These are phyloP conservation scores for Cyberlindnera maritima DNA, from an alignment of 805 yeast species.

Conservation along the genomic window DNA sequence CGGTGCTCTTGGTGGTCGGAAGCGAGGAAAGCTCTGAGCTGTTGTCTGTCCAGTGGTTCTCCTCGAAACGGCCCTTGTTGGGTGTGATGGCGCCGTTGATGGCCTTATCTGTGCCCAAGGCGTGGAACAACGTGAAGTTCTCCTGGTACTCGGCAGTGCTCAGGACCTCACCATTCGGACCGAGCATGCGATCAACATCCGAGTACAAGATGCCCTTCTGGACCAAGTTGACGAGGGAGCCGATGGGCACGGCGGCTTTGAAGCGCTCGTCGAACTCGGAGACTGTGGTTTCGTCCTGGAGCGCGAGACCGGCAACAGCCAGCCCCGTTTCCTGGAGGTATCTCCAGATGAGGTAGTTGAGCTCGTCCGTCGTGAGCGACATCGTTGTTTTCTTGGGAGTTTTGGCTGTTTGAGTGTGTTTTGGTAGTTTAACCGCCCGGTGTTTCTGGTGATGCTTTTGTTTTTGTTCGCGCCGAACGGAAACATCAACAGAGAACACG, in stretches of 20 bases:
- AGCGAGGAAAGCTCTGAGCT: not conserved
- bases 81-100: constrained; percentile 28
- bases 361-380: constrained; percentile 81
- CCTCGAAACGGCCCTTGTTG: constrained; percentile 23
- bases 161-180: constrained; percentile 32
- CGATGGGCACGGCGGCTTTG: constrained; percentile 60
- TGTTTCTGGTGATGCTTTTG: not conserved
- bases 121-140: constrained; percentile 52
- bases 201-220: constrained; percentile 83
- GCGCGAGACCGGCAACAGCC: constrained; percentile 74
- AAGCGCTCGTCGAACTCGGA: constrained; percentile 52
- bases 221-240: constrained; percentile 75
- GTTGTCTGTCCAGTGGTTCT: not conserved
- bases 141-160: constrained; percentile 18
- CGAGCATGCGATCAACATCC: constrained; percentile 61
- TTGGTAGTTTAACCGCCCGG: not conserved
- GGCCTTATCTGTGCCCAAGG: constrained; percentile 43
- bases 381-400: constrained; percentile 37
- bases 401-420: not conserved
- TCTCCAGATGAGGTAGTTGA: constrained; percentile 90
- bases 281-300: constrained; percentile 71
- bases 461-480: not conserved
- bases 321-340: constrained; percentile 83
- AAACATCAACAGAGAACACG: not conserved
- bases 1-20: not conserved